Conservation (phyloP, 2,329 filamentous ascomycete genomes). For the Coniochaeta prunicola region DNA sequence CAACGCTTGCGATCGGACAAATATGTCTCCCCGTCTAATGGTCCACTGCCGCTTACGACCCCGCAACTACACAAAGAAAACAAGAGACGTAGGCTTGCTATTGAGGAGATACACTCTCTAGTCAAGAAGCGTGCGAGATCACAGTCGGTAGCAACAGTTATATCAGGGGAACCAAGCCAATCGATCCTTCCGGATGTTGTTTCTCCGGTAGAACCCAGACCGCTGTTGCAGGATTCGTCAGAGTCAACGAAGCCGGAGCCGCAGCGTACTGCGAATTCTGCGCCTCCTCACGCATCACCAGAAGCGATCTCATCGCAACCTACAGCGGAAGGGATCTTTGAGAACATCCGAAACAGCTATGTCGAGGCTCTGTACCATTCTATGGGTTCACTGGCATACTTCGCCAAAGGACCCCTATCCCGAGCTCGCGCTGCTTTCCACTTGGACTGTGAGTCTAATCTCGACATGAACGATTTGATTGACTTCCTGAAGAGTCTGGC, state of each 20-base stretch:
- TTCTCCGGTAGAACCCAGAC: background rate
- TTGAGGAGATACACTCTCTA: conserved; percentile 56
- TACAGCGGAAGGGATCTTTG: conserved; percentile 46
- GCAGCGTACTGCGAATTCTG: background rate
- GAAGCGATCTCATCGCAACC: conserved; percentile 24
- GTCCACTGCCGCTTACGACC: conserved; percentile 27
- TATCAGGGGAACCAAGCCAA: conserved; percentile 13
- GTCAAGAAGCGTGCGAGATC: conserved; percentile 45
- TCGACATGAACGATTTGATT: conserved; percentile 57
- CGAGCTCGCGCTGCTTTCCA: conserved; percentile 66
- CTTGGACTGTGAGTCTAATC: conserved; percentile 50
- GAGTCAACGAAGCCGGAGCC: background rate
- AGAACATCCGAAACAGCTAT: conserved; percentile 52
- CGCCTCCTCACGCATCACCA: conserved; percentile 5
- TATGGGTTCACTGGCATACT: conserved; percentile 72
- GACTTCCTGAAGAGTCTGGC: conserved; percentile 62
- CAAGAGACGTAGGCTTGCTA: conserved; percentile 51
- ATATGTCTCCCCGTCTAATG: conserved; percentile 5
- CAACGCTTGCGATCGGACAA: conserved; percentile 19
- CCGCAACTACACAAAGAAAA: conserved; percentile 39
- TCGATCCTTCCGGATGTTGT: background rate
- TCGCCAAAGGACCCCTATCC: conserved; percentile 74
- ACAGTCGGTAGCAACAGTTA: conserved; percentile 30
- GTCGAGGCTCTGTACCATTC: conserved; percentile 56
- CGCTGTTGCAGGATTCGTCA: background rate